A percentile compares a stretch with the other conserved stretches of the same genome.
Evolutionary conservation across 2,329 filamentous ascomycete genomes (phyloP).

Genomic region (Exophiala phaeomuriformis): DNA sequence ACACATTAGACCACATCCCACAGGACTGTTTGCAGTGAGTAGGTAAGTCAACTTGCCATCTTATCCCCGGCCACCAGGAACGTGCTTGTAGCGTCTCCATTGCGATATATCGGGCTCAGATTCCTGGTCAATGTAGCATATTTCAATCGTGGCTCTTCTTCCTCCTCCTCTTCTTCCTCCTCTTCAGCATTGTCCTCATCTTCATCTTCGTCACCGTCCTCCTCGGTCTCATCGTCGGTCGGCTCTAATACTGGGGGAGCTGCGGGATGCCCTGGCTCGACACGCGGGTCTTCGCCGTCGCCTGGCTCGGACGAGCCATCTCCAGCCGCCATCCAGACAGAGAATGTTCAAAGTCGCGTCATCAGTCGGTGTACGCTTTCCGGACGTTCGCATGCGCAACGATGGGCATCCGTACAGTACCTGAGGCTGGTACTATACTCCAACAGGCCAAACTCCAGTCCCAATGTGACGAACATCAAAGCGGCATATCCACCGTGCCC

Average conservation of each 20-base stretch:
- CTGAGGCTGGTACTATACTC: background rate
- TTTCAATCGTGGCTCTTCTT: conserved; percentile 91
- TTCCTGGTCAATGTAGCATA: conserved; percentile 80
- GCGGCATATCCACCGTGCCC: too few relatives aligned
- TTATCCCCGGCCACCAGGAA: conserved; percentile 92
- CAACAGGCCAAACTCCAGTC: too few relatives aligned
- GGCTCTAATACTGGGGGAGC: conserved; percentile 6
- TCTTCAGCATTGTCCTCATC: conserved; percentile 24
- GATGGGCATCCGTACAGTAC: background rate
- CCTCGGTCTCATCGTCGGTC: conserved; percentile 15
- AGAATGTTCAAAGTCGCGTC: conserved; percentile 12
- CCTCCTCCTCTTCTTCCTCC: conserved; percentile 65
- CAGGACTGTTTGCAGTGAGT: background rate
- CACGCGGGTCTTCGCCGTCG: conserved; percentile 14
- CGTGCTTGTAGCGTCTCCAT: conserved; percentile 87
- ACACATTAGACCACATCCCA: background rate
- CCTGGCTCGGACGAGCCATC: conserved; percentile 28
- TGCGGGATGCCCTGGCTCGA: background rate
- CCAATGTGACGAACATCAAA: background rate
- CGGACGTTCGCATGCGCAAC: background rate
- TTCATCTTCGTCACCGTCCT: background rate
- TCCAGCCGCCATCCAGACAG: conserved; percentile 26
- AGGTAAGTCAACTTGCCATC: conserved; percentile 58
- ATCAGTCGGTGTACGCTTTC: conserved; percentile 3
- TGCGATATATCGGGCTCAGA: conserved; percentile 75